These are phyloP conservation scores for Cercospora janseana DNA, from an alignment of 2,329 filamentous ascomycete genomes.

Conservation along the genomic window DNA sequence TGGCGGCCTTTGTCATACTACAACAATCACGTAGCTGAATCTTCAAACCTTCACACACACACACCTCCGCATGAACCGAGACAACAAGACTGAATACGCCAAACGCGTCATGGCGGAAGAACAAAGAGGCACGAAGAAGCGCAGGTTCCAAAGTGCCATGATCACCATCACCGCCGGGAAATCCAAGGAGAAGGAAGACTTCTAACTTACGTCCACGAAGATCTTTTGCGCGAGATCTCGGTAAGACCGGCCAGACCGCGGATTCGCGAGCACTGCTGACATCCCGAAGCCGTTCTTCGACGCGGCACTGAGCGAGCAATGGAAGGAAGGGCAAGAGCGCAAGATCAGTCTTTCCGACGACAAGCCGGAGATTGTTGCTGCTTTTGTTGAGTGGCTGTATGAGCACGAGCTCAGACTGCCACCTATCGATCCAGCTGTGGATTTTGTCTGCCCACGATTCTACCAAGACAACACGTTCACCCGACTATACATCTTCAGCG, in stretches of 20 bases:
- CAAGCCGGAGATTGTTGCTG: not conserved
- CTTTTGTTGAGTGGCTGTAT: not conserved
- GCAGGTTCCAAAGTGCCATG: not conserved
- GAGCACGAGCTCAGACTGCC: not conserved
- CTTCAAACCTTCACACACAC: no score
- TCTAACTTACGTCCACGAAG: constrained; percentile 6
- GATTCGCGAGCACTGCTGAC: not conserved
- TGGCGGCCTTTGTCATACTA: no score
- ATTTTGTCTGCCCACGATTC: no score
- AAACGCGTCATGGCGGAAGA: not conserved
- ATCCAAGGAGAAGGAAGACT: not conserved
- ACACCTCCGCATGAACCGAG: no score
- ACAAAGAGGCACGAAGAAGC: not conserved
- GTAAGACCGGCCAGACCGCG: not conserved
- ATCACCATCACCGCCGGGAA: not conserved
- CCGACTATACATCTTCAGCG: not conserved
- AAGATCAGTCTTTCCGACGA: not conserved
- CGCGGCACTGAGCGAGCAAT: not conserved
- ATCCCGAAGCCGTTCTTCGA: not conserved
- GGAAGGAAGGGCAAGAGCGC: constrained; percentile 1
- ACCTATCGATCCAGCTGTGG: no score
- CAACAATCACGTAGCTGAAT: no score
- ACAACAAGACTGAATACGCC: not conserved
- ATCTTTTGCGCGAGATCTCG: not conserved
- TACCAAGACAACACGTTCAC: no score